Evolutionary conservation across 805 yeast species (phyloP).

Genomic region (Candida adriatica): DNA sequence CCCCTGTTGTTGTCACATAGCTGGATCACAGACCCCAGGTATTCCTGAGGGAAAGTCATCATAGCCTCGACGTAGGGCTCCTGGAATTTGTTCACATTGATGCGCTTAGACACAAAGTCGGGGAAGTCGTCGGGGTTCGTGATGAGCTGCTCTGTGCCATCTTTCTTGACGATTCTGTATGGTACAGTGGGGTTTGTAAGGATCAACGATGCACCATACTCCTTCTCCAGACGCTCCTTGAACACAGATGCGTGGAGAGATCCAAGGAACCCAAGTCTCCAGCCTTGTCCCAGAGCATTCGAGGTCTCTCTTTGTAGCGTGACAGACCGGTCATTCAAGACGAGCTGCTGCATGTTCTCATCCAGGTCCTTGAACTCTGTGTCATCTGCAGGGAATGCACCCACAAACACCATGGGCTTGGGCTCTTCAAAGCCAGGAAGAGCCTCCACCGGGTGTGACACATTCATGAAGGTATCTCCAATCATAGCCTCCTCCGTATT

Average conservation of each 20-base stretch:
- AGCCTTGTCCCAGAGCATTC: constrained; percentile 92
- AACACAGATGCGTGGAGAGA: constrained; percentile 94
- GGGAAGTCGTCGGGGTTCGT: constrained; percentile 95
- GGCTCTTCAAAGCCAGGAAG: constrained; percentile 95
- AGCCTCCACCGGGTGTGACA: constrained; percentile 57
- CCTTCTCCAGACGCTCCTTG: constrained; percentile 85
- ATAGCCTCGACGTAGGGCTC: constrained; percentile 91
- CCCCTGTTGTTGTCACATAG: constrained; percentile 85
- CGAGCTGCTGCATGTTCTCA: constrained; percentile 82
- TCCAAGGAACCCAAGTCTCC: constrained; percentile 95
- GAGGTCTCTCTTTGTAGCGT: constrained; percentile 86
- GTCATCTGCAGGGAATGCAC: constrained; percentile 96
- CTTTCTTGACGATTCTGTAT: constrained; percentile 62
- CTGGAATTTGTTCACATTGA: constrained; percentile 43
- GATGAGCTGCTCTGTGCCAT: constrained; percentile 58
- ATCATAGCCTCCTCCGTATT: constrained; percentile 78
- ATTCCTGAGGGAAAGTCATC: constrained; percentile 88
- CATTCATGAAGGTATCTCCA: constrained; percentile 81
- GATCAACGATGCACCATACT: constrained; percentile 87
- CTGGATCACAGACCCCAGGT: constrained; percentile 78
- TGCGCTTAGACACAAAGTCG: constrained; percentile 34
- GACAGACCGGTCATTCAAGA: constrained; percentile 88
- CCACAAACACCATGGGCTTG: constrained; percentile 97
- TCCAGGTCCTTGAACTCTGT: constrained; percentile 82
- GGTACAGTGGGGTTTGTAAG: constrained; percentile 97